Evolutionary conservation across 148 eudicot species (phyloP).

Genomic region (Amaranthus cruentus): DNA sequence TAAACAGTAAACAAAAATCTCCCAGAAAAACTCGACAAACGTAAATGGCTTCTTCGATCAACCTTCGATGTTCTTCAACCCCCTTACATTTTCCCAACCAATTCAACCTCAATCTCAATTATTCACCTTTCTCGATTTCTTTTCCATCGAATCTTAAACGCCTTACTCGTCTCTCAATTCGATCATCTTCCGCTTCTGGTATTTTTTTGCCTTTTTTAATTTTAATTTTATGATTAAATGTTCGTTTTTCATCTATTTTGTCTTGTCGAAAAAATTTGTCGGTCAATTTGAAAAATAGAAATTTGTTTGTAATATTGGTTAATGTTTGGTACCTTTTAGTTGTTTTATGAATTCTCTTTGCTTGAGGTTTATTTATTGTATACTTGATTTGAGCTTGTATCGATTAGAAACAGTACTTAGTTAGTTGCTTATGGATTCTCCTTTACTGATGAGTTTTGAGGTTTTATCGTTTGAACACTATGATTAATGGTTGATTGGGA

Average conservation of each 20-base stretch:
- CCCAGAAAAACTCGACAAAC: not conserved
- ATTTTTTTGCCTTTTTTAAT: not conserved
- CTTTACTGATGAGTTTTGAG: too few relatives aligned
- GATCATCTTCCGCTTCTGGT: slow-evolving; percentile 37
- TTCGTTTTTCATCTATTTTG: not conserved
- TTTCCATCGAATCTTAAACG: slow-evolving; percentile 27
- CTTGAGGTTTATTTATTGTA: not conserved
- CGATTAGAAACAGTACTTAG: too few relatives aligned
- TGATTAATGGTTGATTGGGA: not conserved
- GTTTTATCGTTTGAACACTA: not conserved
- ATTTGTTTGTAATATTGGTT: slow-evolving; percentile 2
- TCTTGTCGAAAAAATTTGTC: not conserved
- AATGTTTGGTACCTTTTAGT: not conserved
- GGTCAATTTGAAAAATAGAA: not conserved
- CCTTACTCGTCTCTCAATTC: slow-evolving; percentile 29
- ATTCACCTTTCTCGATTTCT: slow-evolving; percentile 22
- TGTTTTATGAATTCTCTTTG: not conserved
- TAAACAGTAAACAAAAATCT: not conserved
- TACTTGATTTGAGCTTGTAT: too few relatives aligned
- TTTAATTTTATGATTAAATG: not conserved
- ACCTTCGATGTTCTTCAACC: slow-evolving; percentile 28
- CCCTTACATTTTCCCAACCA: slow-evolving; percentile 16
- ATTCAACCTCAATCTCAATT: slow-evolving; percentile 8
- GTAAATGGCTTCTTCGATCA: slow-evolving; percentile 32
- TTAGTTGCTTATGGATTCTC: too few relatives aligned